Evolutionary conservation across 352 stramenopile species (phyloP), one percentile per base, ranked within the genome.

Genomic region (Phytophthora cajani): DNA sequence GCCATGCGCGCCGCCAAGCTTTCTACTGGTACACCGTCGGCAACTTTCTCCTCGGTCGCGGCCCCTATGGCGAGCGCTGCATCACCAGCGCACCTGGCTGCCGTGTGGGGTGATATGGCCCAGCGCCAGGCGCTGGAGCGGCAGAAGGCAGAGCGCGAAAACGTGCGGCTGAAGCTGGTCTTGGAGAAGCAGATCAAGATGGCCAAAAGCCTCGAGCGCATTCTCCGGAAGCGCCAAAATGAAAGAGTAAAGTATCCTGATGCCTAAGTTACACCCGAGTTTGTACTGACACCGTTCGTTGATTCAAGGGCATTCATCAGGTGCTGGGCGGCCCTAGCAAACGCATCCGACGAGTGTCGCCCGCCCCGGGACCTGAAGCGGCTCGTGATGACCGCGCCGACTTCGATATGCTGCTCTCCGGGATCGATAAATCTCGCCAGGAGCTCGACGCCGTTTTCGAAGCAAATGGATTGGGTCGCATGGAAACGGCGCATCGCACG

Each of bases 151-250:
- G 78, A 87, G 66, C 73, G 67, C 16, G 78, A 88, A 53, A 87
- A 88, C 40, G 67, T 82, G 47, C 70, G 74, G 21, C 74, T 90
- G 0, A 82, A 79, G 38, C 42, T 78, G 21, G 73, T 84, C 33
- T 57, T 88, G 23, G 78, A 90, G 55, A 79, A 79, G 36, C 76
- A 86, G 67, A 81, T 82, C 62, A 84, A 82, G 64, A 61, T 84
- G 62, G 74, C 67, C 57, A 82, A 81, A 46, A 80, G 66, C 9
- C 71, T 84, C 23, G 74, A 82, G 69, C 72, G 62, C 42, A 73
- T 80, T 32, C 60, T 84, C 25, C 59, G 52, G 54, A 81, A 80
- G 50, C 71, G 70, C 32, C 62, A 82, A 47, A 76, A 80, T 51
- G 71, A 78, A 60, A 60, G 54, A 74, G 71, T 79, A 80, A 67